Evolutionary conservation across 768 basidiomycete species (phyloP).

Genomic region (Psilocybe tampanensis): DNA sequence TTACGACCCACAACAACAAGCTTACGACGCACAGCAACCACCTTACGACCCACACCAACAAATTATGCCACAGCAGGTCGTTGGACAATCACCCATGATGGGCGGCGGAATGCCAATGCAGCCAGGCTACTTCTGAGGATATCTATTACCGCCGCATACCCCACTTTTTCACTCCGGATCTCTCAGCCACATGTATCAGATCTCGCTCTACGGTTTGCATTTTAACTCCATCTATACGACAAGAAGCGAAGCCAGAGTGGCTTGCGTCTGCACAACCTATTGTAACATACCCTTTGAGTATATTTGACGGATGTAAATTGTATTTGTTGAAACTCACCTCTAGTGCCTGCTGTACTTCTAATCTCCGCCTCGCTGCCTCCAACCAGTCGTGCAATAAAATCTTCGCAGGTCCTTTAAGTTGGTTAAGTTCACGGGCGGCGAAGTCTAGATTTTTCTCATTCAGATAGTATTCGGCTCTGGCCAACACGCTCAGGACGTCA

Average conservation of each 20-base stretch:
- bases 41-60: too few relatives aligned
- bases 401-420: conserved; percentile 82
- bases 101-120: conserved; percentile 15
- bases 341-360: conserved; percentile 92
- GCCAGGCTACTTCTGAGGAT: conserved; percentile 23
- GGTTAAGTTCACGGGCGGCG: conserved; percentile 90
- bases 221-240: conserved; percentile 56
- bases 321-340: conserved; percentile 52
- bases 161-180: conserved; percentile 1
- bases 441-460: conserved; percentile 91
- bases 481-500: conserved; percentile 86
- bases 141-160: background rate
- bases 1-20: conserved; percentile 9
- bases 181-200: conserved; percentile 1
- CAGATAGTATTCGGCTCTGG: conserved; percentile 87
- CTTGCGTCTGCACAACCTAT: conserved; percentile 83
- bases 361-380: conserved; percentile 78
- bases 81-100: conserved; percentile 11
- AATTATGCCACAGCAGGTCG: conserved; percentile 13
- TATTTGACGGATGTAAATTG: conserved; percentile 4
- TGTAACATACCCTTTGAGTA: conserved; percentile 15
- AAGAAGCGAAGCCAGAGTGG: conserved; percentile 78
- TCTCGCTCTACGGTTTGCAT: conserved; percentile 17
- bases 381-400: conserved; percentile 85
- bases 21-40: conserved; percentile 7